Evolutionary conservation across 2,329 filamentous ascomycete species (phyloP), one percentile per base, ranked within the genome.

Genomic region (Arthrobotrys conoides): DNA sequence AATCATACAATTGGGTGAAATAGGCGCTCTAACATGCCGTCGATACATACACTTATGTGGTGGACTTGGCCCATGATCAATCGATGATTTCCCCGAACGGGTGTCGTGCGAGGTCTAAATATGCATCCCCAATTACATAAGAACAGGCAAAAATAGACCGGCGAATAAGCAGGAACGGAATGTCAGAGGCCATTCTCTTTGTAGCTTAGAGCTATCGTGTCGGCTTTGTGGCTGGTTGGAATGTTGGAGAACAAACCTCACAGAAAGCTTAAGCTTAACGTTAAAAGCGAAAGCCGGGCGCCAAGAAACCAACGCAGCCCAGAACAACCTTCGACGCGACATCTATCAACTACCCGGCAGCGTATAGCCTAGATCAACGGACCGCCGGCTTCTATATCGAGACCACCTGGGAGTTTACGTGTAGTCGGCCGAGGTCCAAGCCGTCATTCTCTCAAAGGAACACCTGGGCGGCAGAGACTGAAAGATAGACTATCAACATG

Each of bases 281-380:
- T 61, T 61, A 27, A 41, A 53, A 68, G 65, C 36, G 51, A 68
- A 68, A 46, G 49, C 41, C 24, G 10, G 33, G 14, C 61, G 70
- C 70, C 70, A 73, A 73, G 70, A 64, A 44, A 18, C 49, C 57
- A 65, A 71, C 48, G 27, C 44, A 46, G 44, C 59, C 59, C 59
- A 57, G 36, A 72, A 61, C 70, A 73, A 67, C 70, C 61, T 73
- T 67, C 38, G 36, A 49, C 53, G 70, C 61, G 57, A 73, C 61
- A 66, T 14, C 68, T 53, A 51, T 48, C 67, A 20, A 71, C 24
- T 6, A 63, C 18, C 53, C 36, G 3, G 10, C 30, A 48, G 36
- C 36, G 10, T 10, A 20, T 51, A 61, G 51, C 66, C 51, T 49
- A 30, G 66, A 69, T 66, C 69, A 38, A 53, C 68, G 51, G 57